These are phyloP conservation scores for Solanum appendiculatum DNA, from an alignment of 257 asterid genomes.

Conservation along the genomic window DNA sequence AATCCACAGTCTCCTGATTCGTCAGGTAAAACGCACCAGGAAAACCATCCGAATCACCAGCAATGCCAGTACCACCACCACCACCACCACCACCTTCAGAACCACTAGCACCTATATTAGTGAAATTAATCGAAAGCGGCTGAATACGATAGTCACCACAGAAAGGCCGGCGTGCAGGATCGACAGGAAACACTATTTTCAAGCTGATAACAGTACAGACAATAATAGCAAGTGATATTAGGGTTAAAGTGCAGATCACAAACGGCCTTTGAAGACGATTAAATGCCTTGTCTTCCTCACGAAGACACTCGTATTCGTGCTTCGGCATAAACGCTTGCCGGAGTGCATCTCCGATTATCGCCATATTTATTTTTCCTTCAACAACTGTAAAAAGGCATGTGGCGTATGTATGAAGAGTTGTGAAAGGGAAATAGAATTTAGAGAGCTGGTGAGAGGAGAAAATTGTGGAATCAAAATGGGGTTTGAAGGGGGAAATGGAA, in stretches of 20 bases:
- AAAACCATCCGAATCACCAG: constrained; percentile 47
- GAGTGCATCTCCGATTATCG: constrained; percentile 65
- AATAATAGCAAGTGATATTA: constrained; percentile 39
- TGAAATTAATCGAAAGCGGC: constrained; percentile 62
- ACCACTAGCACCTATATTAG: constrained; percentile 16
- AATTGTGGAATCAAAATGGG: neutral
- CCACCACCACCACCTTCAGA: constrained; percentile 2
- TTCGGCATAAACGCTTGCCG: constrained; percentile 97
- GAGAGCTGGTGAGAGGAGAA: neutral
- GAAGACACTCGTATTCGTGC: constrained; percentile 72
- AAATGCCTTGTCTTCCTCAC: constrained; percentile 86
- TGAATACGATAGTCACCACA: constrained; percentile 81
- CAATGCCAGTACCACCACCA: constrained; percentile 12
- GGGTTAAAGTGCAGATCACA: constrained; percentile 15
- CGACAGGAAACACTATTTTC: constrained; percentile 62
- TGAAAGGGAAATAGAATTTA: neutral
- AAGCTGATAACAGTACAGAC: constrained; percentile 54
- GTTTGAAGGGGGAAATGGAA: neutral
- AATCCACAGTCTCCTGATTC: constrained; percentile 93
- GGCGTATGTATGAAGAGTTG: neutral
- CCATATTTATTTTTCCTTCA: constrained; percentile 3
- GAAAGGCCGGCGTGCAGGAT: constrained; percentile 64
- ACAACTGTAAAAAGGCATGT: neutral
- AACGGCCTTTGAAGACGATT: constrained; percentile 55
- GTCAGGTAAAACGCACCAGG: constrained; percentile 74